Conservation (phyloP, 1,284 basidiomycete genomes). For the Ustilago curta region DNA sequence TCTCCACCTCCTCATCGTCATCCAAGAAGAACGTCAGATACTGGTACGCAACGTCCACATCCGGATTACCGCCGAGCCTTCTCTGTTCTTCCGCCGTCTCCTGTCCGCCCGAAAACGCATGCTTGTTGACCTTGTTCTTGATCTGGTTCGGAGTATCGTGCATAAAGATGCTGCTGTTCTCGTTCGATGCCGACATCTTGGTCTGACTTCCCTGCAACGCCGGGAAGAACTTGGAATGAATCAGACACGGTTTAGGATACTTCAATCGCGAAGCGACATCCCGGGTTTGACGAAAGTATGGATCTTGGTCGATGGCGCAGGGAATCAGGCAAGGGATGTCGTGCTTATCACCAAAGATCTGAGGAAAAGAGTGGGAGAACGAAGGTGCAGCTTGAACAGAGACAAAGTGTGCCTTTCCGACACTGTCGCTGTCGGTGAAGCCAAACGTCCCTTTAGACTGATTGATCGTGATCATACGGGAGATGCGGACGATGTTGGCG, state of each 20-base stretch:
- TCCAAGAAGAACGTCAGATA: slow-evolving; percentile 97
- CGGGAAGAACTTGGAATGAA: slow-evolving; percentile 98
- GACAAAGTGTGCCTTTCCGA: slow-evolving; percentile 97
- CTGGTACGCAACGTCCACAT: slow-evolving; percentile 96
- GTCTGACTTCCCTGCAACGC: slow-evolving; percentile 96
- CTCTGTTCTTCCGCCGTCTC: slow-evolving; percentile 95
- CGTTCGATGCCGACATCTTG: slow-evolving; percentile 97
- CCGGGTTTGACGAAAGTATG: slow-evolving; percentile 95
- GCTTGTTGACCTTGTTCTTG: slow-evolving; percentile 95
- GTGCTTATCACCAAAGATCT: slow-evolving; percentile 88
- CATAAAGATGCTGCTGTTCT: slow-evolving; percentile 94
- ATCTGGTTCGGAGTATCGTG: slow-evolving; percentile 91
- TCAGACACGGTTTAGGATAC: slow-evolving; percentile 91
- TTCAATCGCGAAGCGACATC: slow-evolving; percentile 93
- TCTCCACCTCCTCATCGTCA: slow-evolving; percentile 86
- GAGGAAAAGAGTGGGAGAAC: slow-evolving; percentile 98
- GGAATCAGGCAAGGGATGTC: slow-evolving; percentile 95
- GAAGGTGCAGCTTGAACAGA: slow-evolving; percentile 96
- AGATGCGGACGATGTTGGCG: slow-evolving; percentile 91
- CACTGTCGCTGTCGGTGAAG: slow-evolving; percentile 90
- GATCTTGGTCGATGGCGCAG: slow-evolving; percentile 94
- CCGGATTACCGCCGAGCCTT: slow-evolving; percentile 87
- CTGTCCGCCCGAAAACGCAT: slow-evolving; percentile 71
- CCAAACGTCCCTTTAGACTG: slow-evolving; percentile 96
- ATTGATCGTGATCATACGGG: slow-evolving; percentile 90